Evolutionary conservation across 192 early-diverging fungal species (phyloP).

Genomic region (Entomortierella beljakovae): DNA sequence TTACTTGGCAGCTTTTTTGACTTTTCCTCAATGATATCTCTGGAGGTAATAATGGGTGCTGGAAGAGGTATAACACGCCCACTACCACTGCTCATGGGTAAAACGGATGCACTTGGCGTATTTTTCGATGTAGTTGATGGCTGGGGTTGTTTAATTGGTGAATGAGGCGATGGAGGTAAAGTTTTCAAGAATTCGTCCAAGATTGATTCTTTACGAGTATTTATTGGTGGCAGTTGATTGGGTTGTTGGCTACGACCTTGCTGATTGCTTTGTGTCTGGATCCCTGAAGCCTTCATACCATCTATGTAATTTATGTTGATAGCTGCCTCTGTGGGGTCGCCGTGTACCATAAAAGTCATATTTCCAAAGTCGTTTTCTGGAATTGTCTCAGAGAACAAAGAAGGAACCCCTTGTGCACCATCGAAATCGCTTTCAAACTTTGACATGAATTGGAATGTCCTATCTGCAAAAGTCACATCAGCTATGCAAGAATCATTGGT

Average conservation of each 20-base stretch:
- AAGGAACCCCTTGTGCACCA: constrained; percentile 1
- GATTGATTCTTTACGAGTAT: constrained; percentile 8
- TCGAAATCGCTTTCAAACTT: constrained; percentile 25
- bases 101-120: background rate
- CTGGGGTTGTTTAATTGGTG: constrained; percentile 2
- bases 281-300: background rate
- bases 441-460: constrained; percentile 30
- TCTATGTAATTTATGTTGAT: background rate
- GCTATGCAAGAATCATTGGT: background rate
- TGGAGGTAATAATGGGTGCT: constrained; percentile 28
- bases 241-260: constrained; percentile 1
- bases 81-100: background rate
- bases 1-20: background rate
- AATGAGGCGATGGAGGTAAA: constrained; percentile 8
- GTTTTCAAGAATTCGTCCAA: constrained; percentile 27
- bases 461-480: constrained; percentile 21
- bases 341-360: constrained; percentile 12
- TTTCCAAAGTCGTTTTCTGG: constrained; percentile 19
- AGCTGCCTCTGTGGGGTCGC: background rate
- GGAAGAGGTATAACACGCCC: constrained; percentile 2
- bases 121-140: background rate
- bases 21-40: constrained; percentile 1
- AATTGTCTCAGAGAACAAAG: constrained; percentile 26
- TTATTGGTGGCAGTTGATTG: background rate
- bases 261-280: background rate